Evolutionary conservation across 345 rosid genomes (phyloP).

Genomic region (Hypericum perforatum): DNA sequence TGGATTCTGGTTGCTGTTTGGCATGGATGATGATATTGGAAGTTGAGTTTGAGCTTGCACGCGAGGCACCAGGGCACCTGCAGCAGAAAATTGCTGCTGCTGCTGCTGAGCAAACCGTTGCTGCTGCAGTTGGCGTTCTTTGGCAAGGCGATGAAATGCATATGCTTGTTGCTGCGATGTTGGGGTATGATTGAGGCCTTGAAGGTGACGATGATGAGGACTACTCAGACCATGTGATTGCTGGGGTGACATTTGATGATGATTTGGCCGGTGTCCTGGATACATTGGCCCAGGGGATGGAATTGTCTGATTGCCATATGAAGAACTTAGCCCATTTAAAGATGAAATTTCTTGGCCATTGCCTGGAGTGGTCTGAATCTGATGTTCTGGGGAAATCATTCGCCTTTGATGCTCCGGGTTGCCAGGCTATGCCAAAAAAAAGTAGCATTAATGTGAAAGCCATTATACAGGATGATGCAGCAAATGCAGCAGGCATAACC

Average conservation of each 20-base stretch:
- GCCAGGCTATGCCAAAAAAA: slow-evolving; percentile 37
- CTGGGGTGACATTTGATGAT: slow-evolving; percentile 55
- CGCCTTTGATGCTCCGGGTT: slow-evolving; percentile 52
- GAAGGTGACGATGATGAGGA: slow-evolving; percentile 64
- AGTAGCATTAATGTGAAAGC: background rate
- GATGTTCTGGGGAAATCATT: slow-evolving; percentile 49
- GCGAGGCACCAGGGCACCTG: slow-evolving; percentile 46
- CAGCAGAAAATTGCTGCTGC: slow-evolving; percentile 47
- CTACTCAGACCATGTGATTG: slow-evolving; percentile 48
- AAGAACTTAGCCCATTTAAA: slow-evolving; percentile 58
- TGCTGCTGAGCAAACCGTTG: slow-evolving; percentile 39
- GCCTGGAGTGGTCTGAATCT: slow-evolving; percentile 70
- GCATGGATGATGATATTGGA: slow-evolving; percentile 61
- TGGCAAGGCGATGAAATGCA: slow-evolving; percentile 41
- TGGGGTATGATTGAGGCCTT: slow-evolving; percentile 47
- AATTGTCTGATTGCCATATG: slow-evolving; percentile 62
- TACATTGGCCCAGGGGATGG: slow-evolving; percentile 53
- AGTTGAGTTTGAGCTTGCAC: slow-evolving; percentile 58
- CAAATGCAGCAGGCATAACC: no score
- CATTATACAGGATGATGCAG: no score
- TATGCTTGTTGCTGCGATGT: slow-evolving; percentile 61
- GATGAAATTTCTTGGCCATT: slow-evolving; percentile 54
- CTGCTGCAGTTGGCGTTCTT: slow-evolving; percentile 44
- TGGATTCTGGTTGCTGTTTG: slow-evolving; percentile 60
- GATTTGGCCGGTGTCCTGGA: slow-evolving; percentile 59